A percentile compares a stretch with the other conserved stretches of the same genome.
phyloP scores from a whole-genome alignment of 2,329 filamentous ascomycete species.

The Leptographium radiaticola region DNA sequence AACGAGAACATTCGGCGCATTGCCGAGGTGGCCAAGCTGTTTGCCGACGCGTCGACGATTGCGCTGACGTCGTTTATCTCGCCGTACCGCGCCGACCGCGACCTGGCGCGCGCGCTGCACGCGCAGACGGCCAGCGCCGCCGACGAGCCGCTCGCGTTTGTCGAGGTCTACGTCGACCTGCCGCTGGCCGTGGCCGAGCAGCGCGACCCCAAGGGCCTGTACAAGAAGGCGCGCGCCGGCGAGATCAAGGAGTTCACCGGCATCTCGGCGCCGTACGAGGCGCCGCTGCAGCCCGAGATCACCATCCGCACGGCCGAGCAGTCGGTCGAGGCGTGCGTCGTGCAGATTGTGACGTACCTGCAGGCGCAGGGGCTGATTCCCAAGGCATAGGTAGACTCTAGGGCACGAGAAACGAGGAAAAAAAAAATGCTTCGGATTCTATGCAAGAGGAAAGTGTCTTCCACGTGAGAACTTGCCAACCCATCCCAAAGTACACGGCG shows the following conservation, averaged over 20 bases:
- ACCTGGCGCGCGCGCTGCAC: constrained; percentile 72
- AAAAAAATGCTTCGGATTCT: not conserved
- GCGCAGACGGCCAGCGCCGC: constrained; percentile 35
- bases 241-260: constrained; percentile 97
- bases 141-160: constrained; percentile 67
- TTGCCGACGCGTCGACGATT: constrained; percentile 78
- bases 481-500: not conserved
- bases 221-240: constrained; percentile 89
- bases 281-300: constrained; percentile 73
- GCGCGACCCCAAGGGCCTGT: constrained; percentile 92
- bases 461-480: not conserved
- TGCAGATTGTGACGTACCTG: constrained; percentile 69
- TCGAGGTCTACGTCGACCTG: constrained; percentile 90
- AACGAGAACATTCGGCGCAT: constrained; percentile 98
- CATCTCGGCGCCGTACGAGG: constrained; percentile 90
- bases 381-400: not conserved
- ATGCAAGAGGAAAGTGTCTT: not conserved
- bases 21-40: constrained; percentile 88
- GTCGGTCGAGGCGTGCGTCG: constrained; percentile 79
- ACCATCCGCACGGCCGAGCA: constrained; percentile 71
- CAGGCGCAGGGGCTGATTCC: constrained; percentile 50
- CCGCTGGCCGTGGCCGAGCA: constrained; percentile 85
- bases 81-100: constrained; percentile 77
- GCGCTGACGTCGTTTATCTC: constrained; percentile 96
- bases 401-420: no score